Evolutionary conservation across 1,139 yeast genomes (phyloP).

Genomic region (Lodderomyces parapsilosis): DNA sequence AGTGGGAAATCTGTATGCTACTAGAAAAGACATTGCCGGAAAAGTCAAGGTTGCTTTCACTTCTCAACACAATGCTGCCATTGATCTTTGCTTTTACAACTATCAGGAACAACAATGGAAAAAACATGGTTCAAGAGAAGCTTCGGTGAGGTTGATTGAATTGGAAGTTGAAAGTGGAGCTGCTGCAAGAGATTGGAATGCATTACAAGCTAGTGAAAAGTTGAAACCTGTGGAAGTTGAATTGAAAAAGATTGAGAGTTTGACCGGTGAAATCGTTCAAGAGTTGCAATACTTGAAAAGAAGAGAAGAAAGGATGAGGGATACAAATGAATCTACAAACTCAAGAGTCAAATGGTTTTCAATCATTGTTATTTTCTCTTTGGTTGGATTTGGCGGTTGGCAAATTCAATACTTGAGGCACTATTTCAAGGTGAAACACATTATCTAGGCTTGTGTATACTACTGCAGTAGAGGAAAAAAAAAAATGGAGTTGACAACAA

Average conservation of each 20-base stretch:
- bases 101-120: conserved; percentile 39
- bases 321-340: conserved; percentile 93
- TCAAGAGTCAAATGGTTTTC: conserved; percentile 86
- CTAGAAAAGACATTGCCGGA: conserved; percentile 65
- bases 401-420: conserved; percentile 88
- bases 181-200: conserved; percentile 97
- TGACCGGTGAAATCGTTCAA: conserved; percentile 72
- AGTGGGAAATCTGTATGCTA: conserved; percentile 70
- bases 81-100: conserved; percentile 90
- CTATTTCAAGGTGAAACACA: conserved; percentile 92
- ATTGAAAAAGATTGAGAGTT: conserved; percentile 77
- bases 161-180: conserved; percentile 94
- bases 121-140: conserved; percentile 29
- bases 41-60: conserved; percentile 75
- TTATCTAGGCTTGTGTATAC: conserved; percentile 48
- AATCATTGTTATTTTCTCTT: conserved; percentile 59
- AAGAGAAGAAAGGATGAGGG: conserved; percentile 91
- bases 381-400: conserved; percentile 84
- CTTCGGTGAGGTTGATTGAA: conserved; percentile 60
- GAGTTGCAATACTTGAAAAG: conserved; percentile 80
- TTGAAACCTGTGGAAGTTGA: conserved; percentile 91
- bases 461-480: not conserved
- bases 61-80: conserved; percentile 76
- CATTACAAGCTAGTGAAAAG: conserved; percentile 87
- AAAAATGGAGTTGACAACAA: not conserved